These are phyloP conservation scores for Dissophora globulifera DNA, from an alignment of 192 early-diverging fungal species.

Conservation along the genomic window DNA sequence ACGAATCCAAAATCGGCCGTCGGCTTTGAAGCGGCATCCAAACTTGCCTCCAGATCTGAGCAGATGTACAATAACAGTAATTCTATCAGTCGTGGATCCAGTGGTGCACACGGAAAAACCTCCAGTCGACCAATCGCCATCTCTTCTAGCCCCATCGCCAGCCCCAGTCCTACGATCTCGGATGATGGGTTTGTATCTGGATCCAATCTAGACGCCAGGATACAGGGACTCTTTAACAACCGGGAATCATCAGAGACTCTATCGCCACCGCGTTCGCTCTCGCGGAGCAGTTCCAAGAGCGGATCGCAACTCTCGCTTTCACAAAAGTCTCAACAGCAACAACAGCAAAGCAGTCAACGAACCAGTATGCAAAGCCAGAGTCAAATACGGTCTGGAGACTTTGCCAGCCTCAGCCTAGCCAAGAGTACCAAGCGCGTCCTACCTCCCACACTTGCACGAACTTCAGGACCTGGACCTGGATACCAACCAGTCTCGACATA, in stretches of 20 bases:
- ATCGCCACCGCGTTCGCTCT: conserved; percentile 21
- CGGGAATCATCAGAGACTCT: conserved; percentile 14
- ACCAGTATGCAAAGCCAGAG: conserved; percentile 21
- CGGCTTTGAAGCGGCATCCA: conserved; percentile 1
- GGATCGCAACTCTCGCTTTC: background rate
- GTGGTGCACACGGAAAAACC: background rate
- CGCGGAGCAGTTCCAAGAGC: background rate
- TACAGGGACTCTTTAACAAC: conserved; percentile 10
- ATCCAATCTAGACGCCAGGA: conserved; percentile 29
- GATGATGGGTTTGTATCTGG: conserved; percentile 42
- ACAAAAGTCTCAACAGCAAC: background rate
- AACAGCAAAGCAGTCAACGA: no score
- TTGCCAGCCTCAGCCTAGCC: conserved; percentile 8
- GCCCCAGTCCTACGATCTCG: no score
- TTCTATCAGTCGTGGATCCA: background rate
- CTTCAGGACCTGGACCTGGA: no score
- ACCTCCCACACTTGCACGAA: background rate
- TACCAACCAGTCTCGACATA: background rate
- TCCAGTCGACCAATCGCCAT: conserved; percentile 1
- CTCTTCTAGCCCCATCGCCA: conserved; percentile 4
- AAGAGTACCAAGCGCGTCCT: conserved; percentile 8
- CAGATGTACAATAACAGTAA: no score
- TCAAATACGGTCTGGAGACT: conserved; percentile 31
- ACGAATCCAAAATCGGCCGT: background rate
- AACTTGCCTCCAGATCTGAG: background rate